These are phyloP conservation scores for Boletus huronensis DNA, from an alignment of 768 basidiomycete genomes.

Conservation along the genomic window DNA sequence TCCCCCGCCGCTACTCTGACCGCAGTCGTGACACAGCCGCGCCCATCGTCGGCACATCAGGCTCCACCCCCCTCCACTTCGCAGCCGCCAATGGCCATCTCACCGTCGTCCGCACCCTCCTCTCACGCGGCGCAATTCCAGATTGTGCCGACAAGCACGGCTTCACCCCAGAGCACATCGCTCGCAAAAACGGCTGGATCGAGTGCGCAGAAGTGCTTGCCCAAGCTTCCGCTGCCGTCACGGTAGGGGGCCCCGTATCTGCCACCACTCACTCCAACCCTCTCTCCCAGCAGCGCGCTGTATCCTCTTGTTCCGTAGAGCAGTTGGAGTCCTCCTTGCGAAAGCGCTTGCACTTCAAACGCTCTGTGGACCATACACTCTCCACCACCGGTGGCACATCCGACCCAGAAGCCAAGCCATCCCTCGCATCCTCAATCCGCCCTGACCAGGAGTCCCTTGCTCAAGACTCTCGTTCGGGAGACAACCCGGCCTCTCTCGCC, in stretches of 20 bases:
- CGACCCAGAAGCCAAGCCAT: slow-evolving; percentile 27
- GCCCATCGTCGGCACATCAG: slow-evolving; percentile 78
- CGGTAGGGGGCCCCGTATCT: neutral
- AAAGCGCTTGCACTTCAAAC: slow-evolving; percentile 65
- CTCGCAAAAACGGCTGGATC: slow-evolving; percentile 73
- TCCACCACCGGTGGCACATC: slow-evolving; percentile 37
- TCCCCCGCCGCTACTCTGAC: slow-evolving; percentile 74
- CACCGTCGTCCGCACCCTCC: slow-evolving; percentile 69
- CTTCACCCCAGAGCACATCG: slow-evolving; percentile 80
- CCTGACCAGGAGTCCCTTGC: slow-evolving; percentile 15
- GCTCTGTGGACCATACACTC: slow-evolving; percentile 72
- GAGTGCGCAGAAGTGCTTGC: slow-evolving; percentile 72
- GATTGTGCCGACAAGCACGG: slow-evolving; percentile 88
- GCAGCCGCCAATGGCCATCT: slow-evolving; percentile 94
- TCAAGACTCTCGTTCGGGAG: slow-evolving; percentile 3
- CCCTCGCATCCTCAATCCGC: slow-evolving; percentile 3
- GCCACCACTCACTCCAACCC: slow-evolving; percentile 18
- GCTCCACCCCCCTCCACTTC: slow-evolving; percentile 94
- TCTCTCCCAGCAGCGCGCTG: slow-evolving; percentile 16
- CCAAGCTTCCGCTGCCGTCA: slow-evolving; percentile 48
- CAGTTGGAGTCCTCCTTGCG: slow-evolving; percentile 34
- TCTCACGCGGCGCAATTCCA: slow-evolving; percentile 81
- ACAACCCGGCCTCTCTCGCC: neutral
- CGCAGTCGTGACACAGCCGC: slow-evolving; percentile 60
- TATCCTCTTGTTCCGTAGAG: slow-evolving; percentile 25